Evolutionary conservation across 23 red algal species (phyloP).

Genomic region (Agarophyton chilense): DNA sequence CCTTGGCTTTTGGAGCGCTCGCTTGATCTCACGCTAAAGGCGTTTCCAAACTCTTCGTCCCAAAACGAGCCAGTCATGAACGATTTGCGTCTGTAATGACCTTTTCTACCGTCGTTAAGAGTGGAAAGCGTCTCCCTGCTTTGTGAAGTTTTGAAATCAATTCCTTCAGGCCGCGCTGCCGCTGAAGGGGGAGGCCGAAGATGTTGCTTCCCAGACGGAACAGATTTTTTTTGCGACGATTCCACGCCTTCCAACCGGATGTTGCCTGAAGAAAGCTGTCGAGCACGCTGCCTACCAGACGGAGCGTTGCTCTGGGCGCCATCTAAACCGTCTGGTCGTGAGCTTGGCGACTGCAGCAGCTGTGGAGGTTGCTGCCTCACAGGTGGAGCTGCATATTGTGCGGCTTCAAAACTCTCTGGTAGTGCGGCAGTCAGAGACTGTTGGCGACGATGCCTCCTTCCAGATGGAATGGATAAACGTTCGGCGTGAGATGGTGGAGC

Average conservation of each 20-base stretch:
- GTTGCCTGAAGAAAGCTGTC: no score
- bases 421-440: neutral
- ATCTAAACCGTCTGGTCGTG: no score
- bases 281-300: no score
- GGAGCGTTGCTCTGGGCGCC: no score
- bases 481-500: neutral
- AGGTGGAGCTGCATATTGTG: no score
- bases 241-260: no score
- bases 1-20: neutral
- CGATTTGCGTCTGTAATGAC: neutral
- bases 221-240: no score
- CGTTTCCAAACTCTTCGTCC: neutral
- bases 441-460: neutral
- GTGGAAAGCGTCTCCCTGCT: neutral
- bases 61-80: slow-evolving; percentile 31
- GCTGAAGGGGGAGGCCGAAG: no score
- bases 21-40: neutral
- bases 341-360: no score
- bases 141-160: neutral
- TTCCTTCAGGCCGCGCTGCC: no score
- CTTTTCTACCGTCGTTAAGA: neutral
- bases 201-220: no score
- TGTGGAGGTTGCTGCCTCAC: no score
- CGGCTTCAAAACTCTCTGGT: neutral
- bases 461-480: neutral